Evolutionary conservation across 805 yeast species (phyloP).

Genomic region (Saccharomyces eubayanus): DNA sequence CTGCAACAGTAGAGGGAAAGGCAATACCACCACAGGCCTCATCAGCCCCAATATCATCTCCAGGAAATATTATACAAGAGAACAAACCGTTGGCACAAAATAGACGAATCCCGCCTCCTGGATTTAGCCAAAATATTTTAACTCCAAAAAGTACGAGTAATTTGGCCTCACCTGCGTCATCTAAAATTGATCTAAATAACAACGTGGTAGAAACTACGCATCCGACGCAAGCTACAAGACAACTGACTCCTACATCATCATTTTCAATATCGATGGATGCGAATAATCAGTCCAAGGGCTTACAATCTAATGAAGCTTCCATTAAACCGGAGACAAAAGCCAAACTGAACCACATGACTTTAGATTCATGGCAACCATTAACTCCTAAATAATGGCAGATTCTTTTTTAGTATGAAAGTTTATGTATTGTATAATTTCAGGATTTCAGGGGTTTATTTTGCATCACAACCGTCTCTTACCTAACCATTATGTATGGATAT

Average conservation of each 20-base stretch:
- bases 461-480: too few relatives aligned
- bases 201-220: background rate
- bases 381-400: slow-evolving; percentile 9
- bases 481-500: background rate
- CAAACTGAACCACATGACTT: slow-evolving; percentile 1
- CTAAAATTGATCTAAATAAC: background rate
- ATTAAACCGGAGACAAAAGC: background rate
- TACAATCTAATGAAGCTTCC: background rate
- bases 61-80: slow-evolving; percentile 5
- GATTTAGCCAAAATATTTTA: slow-evolving; percentile 29
- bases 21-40: slow-evolving; percentile 3
- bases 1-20: slow-evolving; percentile 4
- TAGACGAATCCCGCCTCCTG: slow-evolving; percentile 29
- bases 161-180: background rate
- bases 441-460: background rate
- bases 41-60: slow-evolving; percentile 14
- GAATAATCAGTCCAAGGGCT: background rate
- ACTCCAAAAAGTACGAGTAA: slow-evolving; percentile 27
- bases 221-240: background rate
- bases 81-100: background rate
- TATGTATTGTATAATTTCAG: background rate
- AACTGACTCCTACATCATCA: background rate
- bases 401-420: background rate
- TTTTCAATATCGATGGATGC: background rate
- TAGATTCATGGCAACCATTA: slow-evolving; percentile 14